Evolutionary conservation across 2,329 filamentous ascomycete species (phyloP), one percentile per base, ranked within the genome.

Genomic region (Cladorrhinum sp.): DNA sequence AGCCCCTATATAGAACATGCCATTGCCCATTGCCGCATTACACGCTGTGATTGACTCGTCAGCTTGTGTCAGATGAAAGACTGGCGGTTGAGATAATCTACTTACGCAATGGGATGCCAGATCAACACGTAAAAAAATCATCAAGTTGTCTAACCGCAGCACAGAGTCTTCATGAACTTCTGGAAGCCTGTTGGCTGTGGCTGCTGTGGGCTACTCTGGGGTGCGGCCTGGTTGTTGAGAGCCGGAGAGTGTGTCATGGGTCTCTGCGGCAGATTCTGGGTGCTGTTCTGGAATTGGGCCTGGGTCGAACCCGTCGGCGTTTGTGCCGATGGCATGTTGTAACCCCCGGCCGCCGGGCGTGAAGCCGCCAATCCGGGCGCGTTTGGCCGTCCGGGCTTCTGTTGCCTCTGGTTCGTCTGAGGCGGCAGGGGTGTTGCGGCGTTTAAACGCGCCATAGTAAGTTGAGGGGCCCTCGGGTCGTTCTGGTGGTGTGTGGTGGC

Each of bases 211-310:
- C 81, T 81, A 68, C 74, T 79, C 71, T 77, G 84, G 74, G 77
- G 78, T 71, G 78, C 78, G 65, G 82, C 77, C 72, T 59, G 62
- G 61, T 22, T 66, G 62, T 61, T 66, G 38, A 63, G 51, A 36
- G 60, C 55, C 24, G 64, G 55, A 71, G 87, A 85, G 63, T 83
- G 80, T 63, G 83, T 84, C 72, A 84, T 82, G 65, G 82, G 81
- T 67, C 87, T 80, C 70, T 85, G 86, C 54, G 89, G 85, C 66
- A 96, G 83, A 75, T 96, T 95, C 75, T 92, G 91, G 72, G 90
- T 91, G 79, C 92, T 96, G 83, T 92, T 93, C 80, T 96, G 92
- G 82, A 96, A 97, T 74, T 97, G 93, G 67, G 93, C 93, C 77
- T 96, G 91, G 66, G 92, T 97, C 73, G 92, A 96, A 70, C 90